These are phyloP conservation scores for Ulmus americana DNA, from an alignment of 331 rosid species.

Conservation along the genomic window DNA sequence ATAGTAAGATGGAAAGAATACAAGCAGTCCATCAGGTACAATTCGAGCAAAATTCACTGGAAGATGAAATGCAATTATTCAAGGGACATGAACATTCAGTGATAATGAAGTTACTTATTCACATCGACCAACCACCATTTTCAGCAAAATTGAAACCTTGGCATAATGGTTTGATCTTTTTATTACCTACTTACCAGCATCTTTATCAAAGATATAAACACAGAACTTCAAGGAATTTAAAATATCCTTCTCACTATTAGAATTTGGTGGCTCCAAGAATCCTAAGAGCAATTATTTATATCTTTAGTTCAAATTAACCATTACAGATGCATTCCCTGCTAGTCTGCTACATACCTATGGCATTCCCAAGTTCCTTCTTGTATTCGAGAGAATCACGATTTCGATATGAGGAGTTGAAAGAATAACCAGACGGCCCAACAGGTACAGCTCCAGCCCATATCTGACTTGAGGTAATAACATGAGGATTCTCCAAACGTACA, in stretches of 20 bases:
- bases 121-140: constrained; percentile 2
- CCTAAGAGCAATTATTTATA: background rate
- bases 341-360: constrained; percentile 54
- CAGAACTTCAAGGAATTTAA: background rate
- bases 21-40: constrained; percentile 91
- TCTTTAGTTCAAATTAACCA: background rate
- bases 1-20: constrained; percentile 93
- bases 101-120: constrained; percentile 6
- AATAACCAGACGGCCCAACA: constrained; percentile 76
- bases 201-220: background rate
- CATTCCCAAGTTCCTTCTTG: constrained; percentile 92
- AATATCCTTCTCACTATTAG: background rate
- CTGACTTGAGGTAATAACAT: constrained; percentile 82
- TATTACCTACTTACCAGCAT: constrained; percentile 6
- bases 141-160: constrained; percentile 7
- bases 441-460: constrained; percentile 97
- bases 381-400: constrained; percentile 71
- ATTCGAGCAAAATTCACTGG: constrained; percentile 93
- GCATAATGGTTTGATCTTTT: background rate
- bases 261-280: background rate
- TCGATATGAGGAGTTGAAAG: constrained; percentile 84
- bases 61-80: constrained; percentile 31
- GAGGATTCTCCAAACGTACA: constrained; percentile 84
- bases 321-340: constrained; percentile 8
- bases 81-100: constrained; percentile 11